Evolutionary conservation across 2,329 filamentous ascomycete genomes (phyloP), one percentile per base, ranked within the genome.

Genomic region (Trichoderma koningii): DNA sequence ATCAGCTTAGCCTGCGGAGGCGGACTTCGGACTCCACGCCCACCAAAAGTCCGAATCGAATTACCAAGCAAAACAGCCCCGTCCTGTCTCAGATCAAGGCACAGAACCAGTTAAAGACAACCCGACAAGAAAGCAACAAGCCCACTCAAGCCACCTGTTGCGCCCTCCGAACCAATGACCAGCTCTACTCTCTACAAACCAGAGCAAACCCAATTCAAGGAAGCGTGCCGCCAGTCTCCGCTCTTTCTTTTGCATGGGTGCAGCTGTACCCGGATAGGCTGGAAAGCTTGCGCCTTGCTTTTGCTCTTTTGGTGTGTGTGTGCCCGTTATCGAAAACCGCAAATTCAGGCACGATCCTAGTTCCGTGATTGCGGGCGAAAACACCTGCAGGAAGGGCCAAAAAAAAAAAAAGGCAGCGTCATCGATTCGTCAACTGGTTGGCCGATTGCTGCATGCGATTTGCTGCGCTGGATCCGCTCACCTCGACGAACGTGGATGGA

Each of bases 21-120:
- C 63, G 63, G 63, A 65, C 50, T 65, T 61, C 55, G 63, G 63
- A 56, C 55, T 61, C 56, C 63, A 42, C n/a, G 17, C 15, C 7
- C 52, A 21, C 53, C 19, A 55, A 55, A 65, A 64, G 61, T 19
- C 61, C 60, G 60, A 38, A 14, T 10, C 12, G 5, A 48, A 55
- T 55, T 55, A 53, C 60, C n/a, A 53, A 53, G 60, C 60, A 23
- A 23, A 63, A 44, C 21, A 26, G 59, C 60, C 60, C 44, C 47
- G 55, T 60, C 55, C 14, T 38, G 34, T 38, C 34, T 38, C 34
- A 38, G 34, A 38, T 38, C 34, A 38, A 38, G 34, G 38, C 45
- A 14, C 15, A 52, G 42, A 55, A 65, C 57, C 63, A 60, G 52
- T 34, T 23, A 50, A 38, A 38, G 34, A 9, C 50, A 30, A 30